A percentile compares a stretch with the other conserved stretches of the same genome.
Evolutionary conservation across 2,329 filamentous ascomycete genomes (phyloP).

Genomic region (Colletotrichum sp.): DNA sequence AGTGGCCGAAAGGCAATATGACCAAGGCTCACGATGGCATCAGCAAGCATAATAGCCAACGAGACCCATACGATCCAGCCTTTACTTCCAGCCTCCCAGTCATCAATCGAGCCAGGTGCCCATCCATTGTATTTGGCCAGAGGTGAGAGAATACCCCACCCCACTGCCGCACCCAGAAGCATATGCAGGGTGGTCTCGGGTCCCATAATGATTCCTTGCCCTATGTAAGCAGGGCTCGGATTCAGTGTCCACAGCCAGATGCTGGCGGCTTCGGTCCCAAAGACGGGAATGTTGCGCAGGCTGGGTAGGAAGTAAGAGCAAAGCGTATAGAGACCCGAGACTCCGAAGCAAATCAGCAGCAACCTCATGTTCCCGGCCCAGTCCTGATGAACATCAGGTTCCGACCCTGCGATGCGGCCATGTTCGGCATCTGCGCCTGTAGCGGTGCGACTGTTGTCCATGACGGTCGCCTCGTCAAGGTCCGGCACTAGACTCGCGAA

Average conservation of each 20-base stretch:
- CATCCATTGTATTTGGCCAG: conserved; percentile 85
- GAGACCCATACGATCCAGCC: conserved; percentile 99
- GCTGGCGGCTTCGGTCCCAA: conserved; percentile 75
- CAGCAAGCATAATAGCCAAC: conserved; percentile 94
- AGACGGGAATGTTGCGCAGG: conserved; percentile 84
- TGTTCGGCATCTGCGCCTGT: neutral
- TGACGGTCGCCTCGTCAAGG: neutral
- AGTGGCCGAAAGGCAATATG: conserved; percentile 75
- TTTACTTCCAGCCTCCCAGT: conserved; percentile 94
- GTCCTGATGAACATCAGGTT: conserved; percentile 24
- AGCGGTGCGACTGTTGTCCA: neutral
- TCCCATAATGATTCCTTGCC: conserved; percentile 98
- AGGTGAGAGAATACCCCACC: conserved; percentile 91
- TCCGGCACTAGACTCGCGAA: conserved; percentile 48
- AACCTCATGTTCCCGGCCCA: conserved; percentile 58
- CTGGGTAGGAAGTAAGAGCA: conserved; percentile 89
- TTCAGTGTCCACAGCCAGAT: conserved; percentile 97
- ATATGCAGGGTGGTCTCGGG: conserved; percentile 94
- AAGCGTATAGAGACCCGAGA: conserved; percentile 74
- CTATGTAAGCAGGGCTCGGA: conserved; percentile 94
- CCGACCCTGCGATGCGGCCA: neutral
- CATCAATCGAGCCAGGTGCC: conserved; percentile 84
- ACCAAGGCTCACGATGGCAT: conserved; percentile 86
- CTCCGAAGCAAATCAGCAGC: conserved; percentile 60
- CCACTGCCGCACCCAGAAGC: conserved; percentile 86